Base-by-base conservation (phyloP, 805 yeast genomes). In the Debaryomyces maramus region DNA sequence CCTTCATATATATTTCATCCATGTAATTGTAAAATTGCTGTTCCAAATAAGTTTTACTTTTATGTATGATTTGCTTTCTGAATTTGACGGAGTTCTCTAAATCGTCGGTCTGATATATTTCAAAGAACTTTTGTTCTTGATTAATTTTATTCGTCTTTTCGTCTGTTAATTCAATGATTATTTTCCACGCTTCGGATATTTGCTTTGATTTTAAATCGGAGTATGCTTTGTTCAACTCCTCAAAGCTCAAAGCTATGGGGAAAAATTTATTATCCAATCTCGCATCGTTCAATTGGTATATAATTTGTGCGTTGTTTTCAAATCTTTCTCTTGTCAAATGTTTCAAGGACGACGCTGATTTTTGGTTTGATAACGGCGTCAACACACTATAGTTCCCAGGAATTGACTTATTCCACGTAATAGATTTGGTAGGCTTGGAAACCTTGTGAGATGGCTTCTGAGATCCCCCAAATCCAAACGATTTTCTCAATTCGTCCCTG, bases 1-100 rank as follows among this genome's bases (percentile, higher is more conserved):
- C 95, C 52, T 76, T 73, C 45, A 73, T 57, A 62, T 80, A 80
- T 47, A 86, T 64, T 32, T 75, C 78, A 51, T 86, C 88, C 45
- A 89, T 78, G 58, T 83, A 80, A 32, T 78, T 83, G 53, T 78
- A 77, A 62, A 89, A 91, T 61, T 91, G 97, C 7, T 61, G 58
- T 57, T 93, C 95, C 46, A 91, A 69, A 51, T 77, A 83, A 9
- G 59, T 49, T 50, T 76, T 78, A 11, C 93, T 75, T 43, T 77
- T 81, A 10, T 58, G 50, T 3, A 80, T 75, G 28, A 85, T 73
- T 41, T 65, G 60, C 34, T 67, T 67, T 37, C 77, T 65, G 34
- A 76, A 54, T 6, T 47, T 31, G 18, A 33, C 9, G 60, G 52
- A 66, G 32, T 53, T 50, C 28, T 66, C 54, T 7, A 34, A 17